These are phyloP conservation scores for Thraustotheca clavata DNA, from an alignment of 352 stramenopile species.

Conservation along the genomic window DNA sequence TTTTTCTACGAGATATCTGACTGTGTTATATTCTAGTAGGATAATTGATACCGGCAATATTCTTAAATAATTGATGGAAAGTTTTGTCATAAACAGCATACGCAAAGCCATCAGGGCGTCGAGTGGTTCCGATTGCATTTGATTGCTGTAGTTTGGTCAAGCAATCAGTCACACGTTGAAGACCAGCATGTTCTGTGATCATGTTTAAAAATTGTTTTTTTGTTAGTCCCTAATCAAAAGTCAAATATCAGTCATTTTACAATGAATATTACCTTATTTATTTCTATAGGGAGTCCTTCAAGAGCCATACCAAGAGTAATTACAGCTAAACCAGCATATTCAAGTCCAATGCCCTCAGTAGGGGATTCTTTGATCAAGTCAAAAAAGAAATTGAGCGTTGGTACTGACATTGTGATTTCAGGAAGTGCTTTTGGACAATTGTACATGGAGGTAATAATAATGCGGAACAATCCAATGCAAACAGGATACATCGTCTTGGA, in stretches of 20 bases:
- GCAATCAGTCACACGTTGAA: slow-evolving; percentile 54
- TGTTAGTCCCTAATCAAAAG: neutral
- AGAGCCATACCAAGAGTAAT: slow-evolving; percentile 1
- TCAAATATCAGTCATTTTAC: neutral
- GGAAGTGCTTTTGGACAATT: neutral
- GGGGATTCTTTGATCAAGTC: neutral
- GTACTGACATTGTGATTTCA: neutral
- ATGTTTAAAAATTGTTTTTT: slow-evolving; percentile 52
- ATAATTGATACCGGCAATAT: slow-evolving; percentile 6
- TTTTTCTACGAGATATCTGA: slow-evolving; percentile 32
- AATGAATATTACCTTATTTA: neutral
- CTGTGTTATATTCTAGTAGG: slow-evolving; percentile 17
- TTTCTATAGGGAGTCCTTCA: neutral
- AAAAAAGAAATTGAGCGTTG: slow-evolving; percentile 15
- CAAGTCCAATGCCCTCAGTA: neutral
- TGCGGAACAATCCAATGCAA: neutral
- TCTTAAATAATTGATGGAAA: slow-evolving; percentile 26
- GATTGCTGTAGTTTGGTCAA: slow-evolving; percentile 58
- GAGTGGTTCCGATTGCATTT: neutral
- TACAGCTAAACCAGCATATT: neutral
- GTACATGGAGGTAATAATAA: neutral
- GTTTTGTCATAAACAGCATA: slow-evolving; percentile 47
- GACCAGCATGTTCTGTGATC: slow-evolving; percentile 49
- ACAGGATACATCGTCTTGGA: slow-evolving; percentile 9
- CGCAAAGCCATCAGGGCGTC: slow-evolving; percentile 30